Evolutionary conservation across 2,329 filamentous ascomycete genomes (phyloP), one percentile per base, ranked within the genome.

Genomic region (Cladophialophora immunda): DNA sequence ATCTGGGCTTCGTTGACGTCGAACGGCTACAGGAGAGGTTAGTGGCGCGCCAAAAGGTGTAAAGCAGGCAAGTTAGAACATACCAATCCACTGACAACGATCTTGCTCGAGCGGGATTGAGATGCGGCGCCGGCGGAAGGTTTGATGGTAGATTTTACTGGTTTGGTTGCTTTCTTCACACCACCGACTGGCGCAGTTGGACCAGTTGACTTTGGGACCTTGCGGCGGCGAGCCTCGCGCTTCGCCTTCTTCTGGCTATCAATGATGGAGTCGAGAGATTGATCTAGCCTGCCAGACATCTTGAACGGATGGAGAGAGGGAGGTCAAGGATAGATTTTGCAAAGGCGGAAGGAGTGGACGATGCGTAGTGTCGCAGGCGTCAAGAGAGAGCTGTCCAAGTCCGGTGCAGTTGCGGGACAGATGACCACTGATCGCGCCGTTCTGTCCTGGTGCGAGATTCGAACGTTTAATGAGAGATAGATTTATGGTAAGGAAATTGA

Each of bases 71-170:
- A 30, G 38, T 29, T 34, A 36, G 11, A 70, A 82, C 93, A 82
- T 90, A 97, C 94, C 86, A 99, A 87, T 85, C 96, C 96, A 90
- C 93, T 97, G 83, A 99, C 94, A 81, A 97, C 92, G 83, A 98
- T 94, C 85, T 97, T 98, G 86, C 93, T 96, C 74, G 96, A 93
- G 76, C 88, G 89, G 75, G 84, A 83, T 68, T 82, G 80, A 72
- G 84, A 81, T 65, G 86, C 81, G 67, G 87, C 86, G 74, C 87
- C 86, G 69, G 92, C 88, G 50, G 85, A 83, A 68, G 87, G 82
- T 82, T 83, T 83, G 60, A 78, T 77, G 62, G 75, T 68, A 62
- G 77, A 72, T 73, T 81, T 81, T 66, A 74, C 74, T 60, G 79
- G 76, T 75, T 78, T 91, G 66, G 87, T 85, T 73, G 84, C 88